A percentile compares a stretch with the other conserved stretches of the same genome.
These are phyloP conservation scores for Lachancea dasiensis DNA, from an alignment of 805 yeast species.

Conservation along the genomic window DNA sequence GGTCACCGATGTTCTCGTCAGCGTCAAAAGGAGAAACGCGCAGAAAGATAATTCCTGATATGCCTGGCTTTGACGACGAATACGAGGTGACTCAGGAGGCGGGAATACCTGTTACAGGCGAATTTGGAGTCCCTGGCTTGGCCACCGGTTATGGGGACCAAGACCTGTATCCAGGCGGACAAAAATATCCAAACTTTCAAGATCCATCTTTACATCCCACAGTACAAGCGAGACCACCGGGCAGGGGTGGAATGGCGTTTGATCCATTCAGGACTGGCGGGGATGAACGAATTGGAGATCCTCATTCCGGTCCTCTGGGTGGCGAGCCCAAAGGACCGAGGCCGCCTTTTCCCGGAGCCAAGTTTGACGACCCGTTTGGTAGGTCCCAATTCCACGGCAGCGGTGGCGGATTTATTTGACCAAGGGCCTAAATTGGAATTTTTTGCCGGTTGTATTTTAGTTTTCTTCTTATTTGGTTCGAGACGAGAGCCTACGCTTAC, in stretches of 20 bases:
- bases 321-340: conserved; percentile 10
- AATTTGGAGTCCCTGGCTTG: conserved; percentile 13
- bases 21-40: background rate
- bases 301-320: conserved; percentile 9
- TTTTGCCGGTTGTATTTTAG: background rate
- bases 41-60: conserved; percentile 15
- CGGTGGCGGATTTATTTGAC: conserved; percentile 12
- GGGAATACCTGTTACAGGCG: conserved; percentile 11
- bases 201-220: conserved; percentile 11
- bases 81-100: conserved; percentile 22
- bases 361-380: conserved; percentile 33
- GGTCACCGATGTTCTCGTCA: background rate
- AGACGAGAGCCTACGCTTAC: no score
- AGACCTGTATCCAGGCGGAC: conserved; percentile 33
- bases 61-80: conserved; percentile 34
- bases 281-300: no score
- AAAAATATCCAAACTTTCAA: conserved; percentile 21
- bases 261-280: conserved; percentile 24
- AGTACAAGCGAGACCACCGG: conserved; percentile 2
- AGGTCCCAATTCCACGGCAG: conserved; percentile 10
- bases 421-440: background rate
- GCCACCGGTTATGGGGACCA: conserved; percentile 27
- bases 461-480: no score
- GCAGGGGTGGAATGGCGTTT: conserved; percentile 31
- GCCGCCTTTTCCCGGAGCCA: conserved; percentile 29